phyloP scores from a whole-genome alignment of 352 stramenopile species.

The Peronospora tabacina region DNA sequence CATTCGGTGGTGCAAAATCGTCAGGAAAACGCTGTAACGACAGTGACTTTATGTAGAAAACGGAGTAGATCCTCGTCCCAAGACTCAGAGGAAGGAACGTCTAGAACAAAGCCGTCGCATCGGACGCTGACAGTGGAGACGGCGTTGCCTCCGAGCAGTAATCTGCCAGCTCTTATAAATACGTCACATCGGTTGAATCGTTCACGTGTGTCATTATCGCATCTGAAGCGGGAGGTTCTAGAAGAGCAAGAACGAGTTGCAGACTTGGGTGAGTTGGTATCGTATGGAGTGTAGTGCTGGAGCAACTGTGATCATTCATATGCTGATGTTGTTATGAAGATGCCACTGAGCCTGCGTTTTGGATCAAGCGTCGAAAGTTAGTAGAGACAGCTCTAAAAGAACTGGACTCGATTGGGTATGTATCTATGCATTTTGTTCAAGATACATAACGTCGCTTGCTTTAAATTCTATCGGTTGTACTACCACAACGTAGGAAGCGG shows the following conservation, averaged over 20 bases:
- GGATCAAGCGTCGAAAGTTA: constrained; percentile 29
- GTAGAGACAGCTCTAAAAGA: constrained; percentile 29
- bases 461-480: background rate
- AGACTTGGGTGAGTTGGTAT: constrained; percentile 12
- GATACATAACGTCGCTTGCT: background rate
- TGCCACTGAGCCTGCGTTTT: constrained; percentile 30
- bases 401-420: constrained; percentile 35
- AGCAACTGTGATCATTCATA: background rate
- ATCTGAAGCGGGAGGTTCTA: constrained; percentile 6
- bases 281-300: background rate
- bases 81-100: constrained; percentile 9
- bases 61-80: constrained; percentile 14
- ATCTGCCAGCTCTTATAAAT: constrained; percentile 21
- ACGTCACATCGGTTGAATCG: constrained; percentile 5
- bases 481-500: constrained; percentile 12
- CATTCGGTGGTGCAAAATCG: background rate
- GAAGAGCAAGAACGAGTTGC: constrained; percentile 3
- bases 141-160: constrained; percentile 10
- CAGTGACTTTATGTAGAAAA: constrained; percentile 4
- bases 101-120: constrained; percentile 8
- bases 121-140: constrained; percentile 4
- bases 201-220: background rate
- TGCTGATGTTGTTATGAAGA: constrained; percentile 6
- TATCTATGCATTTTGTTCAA: background rate
- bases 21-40: constrained; percentile 1